Percentiles rank a stretch among this genome's conserved stretches.
These are phyloP conservation scores for Limnanthes douglasii DNA, from an alignment of 345 rosid species.

Conservation along the genomic window DNA sequence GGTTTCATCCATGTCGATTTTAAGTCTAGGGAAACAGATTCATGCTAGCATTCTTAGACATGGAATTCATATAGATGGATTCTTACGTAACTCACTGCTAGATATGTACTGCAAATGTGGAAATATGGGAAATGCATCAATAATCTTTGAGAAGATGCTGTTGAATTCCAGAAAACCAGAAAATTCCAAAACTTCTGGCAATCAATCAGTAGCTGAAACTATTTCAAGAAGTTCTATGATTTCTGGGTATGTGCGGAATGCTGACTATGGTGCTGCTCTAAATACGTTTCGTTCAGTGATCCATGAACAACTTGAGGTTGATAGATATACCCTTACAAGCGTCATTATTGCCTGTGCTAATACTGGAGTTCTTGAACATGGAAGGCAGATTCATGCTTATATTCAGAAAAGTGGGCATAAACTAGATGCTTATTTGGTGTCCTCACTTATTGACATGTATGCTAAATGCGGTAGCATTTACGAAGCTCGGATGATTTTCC, in stretches of 20 bases:
- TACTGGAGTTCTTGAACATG: conserved; percentile 19
- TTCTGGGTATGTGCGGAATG: conserved; percentile 33
- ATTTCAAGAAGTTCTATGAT: conserved; percentile 31
- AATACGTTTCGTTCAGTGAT: conserved; percentile 21
- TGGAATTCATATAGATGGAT: conserved; percentile 15
- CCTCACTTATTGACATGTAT: conserved; percentile 38
- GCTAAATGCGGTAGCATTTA: conserved; percentile 32
- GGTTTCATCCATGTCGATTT: conserved; percentile 14
- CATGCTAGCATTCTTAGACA: conserved; percentile 20
- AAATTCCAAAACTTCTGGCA: conserved; percentile 1
- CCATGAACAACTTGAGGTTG: conserved; percentile 11
- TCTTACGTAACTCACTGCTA: conserved; percentile 26
- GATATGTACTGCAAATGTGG: conserved; percentile 42
- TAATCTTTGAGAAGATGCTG: conserved; percentile 7
- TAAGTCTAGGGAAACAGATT: conserved; percentile 27
- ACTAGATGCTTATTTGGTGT: conserved; percentile 24
- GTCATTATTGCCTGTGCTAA: conserved; percentile 30
- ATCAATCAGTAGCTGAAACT: conserved; percentile 11
- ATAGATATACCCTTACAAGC: conserved; percentile 32
- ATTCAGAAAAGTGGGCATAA: conserved; percentile 28
- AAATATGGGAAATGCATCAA: conserved; percentile 17
- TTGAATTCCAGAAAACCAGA: conserved; percentile 1
- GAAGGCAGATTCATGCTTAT: conserved; percentile 29
- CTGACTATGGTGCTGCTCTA: conserved; percentile 21
- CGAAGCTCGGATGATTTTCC: conserved; percentile 23